phyloP scores from a whole-genome alignment of 495 filamentous ascomycete species.

The Letharia lupina region DNA sequence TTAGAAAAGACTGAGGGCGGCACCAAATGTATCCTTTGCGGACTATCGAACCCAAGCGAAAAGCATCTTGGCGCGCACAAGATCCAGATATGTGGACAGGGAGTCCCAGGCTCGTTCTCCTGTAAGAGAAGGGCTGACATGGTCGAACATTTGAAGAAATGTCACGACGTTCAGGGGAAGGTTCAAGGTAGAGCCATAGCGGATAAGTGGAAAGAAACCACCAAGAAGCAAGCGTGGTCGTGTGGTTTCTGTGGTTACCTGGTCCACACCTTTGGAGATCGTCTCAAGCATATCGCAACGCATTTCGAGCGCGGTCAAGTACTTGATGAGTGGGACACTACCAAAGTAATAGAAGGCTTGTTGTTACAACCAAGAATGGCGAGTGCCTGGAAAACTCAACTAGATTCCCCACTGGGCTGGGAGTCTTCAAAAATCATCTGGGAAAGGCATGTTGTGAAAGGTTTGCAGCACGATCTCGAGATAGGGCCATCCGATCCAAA shows the following conservation, averaged over 20 bases:
- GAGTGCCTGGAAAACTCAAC: not conserved
- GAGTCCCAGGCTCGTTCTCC: not conserved
- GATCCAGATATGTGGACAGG: not conserved
- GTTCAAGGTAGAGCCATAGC: not conserved
- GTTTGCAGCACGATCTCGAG: conserved; percentile 5
- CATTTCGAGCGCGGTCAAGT: conserved; percentile 6
- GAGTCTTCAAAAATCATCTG: not conserved
- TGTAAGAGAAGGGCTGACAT: not conserved
- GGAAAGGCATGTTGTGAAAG: not conserved
- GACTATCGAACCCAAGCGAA: not conserved
- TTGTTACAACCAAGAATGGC: conserved; percentile 1
- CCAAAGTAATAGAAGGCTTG: conserved; percentile 4
- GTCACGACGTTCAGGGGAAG: not conserved
- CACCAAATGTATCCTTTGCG: not conserved
- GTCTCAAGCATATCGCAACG: conserved; percentile 5
- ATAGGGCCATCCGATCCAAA: not conserved
- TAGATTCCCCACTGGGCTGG: not conserved
- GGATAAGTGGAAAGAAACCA: conserved; percentile 2
- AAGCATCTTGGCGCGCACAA: not conserved
- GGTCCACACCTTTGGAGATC: not conserved
- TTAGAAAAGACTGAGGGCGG: not conserved
- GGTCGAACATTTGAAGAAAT: not conserved
- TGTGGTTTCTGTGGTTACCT: conserved; percentile 8
- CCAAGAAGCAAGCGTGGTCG: conserved; percentile 5
- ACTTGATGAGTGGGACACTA: conserved; percentile 3